phyloP scores from a whole-genome alignment of 495 filamentous ascomycete genomes.

The Alectoria sarmentosa region DNA sequence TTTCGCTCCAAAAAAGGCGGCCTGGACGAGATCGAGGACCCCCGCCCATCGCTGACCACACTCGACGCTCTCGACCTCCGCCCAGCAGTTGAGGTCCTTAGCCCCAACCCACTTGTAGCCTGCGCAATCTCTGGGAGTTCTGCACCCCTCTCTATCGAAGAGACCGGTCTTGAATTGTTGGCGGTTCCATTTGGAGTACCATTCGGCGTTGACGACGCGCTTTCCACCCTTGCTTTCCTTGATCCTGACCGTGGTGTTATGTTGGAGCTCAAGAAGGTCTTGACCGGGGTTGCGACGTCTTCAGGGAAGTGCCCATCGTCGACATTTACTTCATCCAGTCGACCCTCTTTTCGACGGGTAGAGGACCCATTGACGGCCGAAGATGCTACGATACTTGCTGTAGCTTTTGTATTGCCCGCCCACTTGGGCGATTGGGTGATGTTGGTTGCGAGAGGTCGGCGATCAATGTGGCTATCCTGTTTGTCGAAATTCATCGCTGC shows the following conservation, averaged over 20 bases:
- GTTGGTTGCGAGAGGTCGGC: constrained; percentile 8
- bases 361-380: constrained; percentile 29
- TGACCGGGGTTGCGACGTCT: constrained; percentile 43
- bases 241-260: constrained; percentile 66
- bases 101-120: constrained; percentile 11
- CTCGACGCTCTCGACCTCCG: constrained; percentile 16
- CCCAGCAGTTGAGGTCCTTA: constrained; percentile 5
- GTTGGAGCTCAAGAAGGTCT: constrained; percentile 53
- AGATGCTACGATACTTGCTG: constrained; percentile 43
- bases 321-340: constrained; percentile 30
- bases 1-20: constrained; percentile 4
- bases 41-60: constrained; percentile 14
- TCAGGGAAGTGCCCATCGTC: constrained; percentile 29
- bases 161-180: constrained; percentile 31
- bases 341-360: constrained; percentile 35
- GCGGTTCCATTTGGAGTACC: constrained; percentile 44
- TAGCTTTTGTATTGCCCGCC: constrained; percentile 1
- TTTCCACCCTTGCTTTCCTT: constrained; percentile 60
- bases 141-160: constrained; percentile 29
- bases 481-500: constrained; percentile 13
- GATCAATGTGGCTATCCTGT: constrained; percentile 11
- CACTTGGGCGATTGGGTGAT: constrained; percentile 12
- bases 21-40: constrained; percentile 13
- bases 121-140: constrained; percentile 18
- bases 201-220: constrained; percentile 51